Evolutionary conservation across 1,284 basidiomycete genomes (phyloP).

Genomic region (Fomitopsis betulina): DNA sequence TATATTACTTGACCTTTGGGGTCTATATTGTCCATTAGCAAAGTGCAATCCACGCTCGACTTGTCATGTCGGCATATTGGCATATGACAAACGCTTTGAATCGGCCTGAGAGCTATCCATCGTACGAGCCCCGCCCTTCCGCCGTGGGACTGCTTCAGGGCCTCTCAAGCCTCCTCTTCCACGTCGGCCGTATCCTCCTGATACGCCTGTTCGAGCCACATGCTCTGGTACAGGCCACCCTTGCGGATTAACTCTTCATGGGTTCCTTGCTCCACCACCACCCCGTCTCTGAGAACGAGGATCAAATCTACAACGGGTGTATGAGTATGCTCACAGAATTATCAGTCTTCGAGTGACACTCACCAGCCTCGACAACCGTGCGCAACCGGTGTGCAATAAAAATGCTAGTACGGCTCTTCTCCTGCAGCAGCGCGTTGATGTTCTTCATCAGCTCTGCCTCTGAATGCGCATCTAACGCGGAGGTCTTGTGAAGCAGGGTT

Average conservation of each 20-base stretch:
- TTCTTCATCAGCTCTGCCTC: slow-evolving; percentile 95
- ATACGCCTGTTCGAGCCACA: slow-evolving; percentile 81
- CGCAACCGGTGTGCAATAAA: slow-evolving; percentile 93
- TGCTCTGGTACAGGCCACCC: slow-evolving; percentile 75
- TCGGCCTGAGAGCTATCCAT: too few species aligned
- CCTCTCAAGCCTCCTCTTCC: not conserved
- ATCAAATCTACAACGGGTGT: slow-evolving; percentile 60
- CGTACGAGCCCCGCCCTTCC: too few species aligned
- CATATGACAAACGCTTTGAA: too few species aligned
- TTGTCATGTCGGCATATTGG: too few species aligned
- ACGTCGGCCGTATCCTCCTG: slow-evolving; percentile 11
- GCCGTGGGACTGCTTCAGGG: too few species aligned
- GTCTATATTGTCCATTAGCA: too few species aligned
- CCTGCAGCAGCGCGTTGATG: slow-evolving; percentile 77
- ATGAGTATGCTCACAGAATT: slow-evolving; percentile 7
- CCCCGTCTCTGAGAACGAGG: slow-evolving; percentile 83
- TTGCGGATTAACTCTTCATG: slow-evolving; percentile 77
- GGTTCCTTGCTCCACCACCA: slow-evolving; percentile 88
- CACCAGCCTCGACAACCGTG: slow-evolving; percentile 86
- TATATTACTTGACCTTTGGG: too few species aligned
- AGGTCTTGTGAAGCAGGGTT: slow-evolving; percentile 54
- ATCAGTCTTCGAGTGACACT: slow-evolving; percentile 21
- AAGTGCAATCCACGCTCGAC: too few species aligned
- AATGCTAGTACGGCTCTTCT: slow-evolving; percentile 83
- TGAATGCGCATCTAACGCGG: slow-evolving; percentile 91